phyloP scores from a whole-genome alignment of 2,329 filamentous ascomycete species.

The Fusarium bactridioides region DNA sequence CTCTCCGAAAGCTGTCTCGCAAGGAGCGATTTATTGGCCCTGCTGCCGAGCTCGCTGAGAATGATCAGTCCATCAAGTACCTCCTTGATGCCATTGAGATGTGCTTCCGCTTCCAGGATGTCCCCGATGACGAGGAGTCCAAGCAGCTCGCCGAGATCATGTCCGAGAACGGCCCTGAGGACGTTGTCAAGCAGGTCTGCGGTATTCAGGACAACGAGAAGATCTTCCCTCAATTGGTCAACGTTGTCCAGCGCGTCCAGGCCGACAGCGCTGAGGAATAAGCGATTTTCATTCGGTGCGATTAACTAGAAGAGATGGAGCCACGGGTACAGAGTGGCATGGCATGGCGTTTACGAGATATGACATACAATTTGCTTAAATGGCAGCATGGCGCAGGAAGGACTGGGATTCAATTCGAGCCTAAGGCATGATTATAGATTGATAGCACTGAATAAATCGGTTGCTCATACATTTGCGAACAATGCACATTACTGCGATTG shows the following conservation, averaged over 20 bases:
- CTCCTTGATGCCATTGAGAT: slow-evolving; percentile 88
- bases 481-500: background rate
- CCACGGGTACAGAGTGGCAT: slow-evolving; percentile 13
- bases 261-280: slow-evolving; percentile 60
- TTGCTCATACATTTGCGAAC: background rate
- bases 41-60: slow-evolving; percentile 86
- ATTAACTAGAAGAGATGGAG: slow-evolving; percentile 19
- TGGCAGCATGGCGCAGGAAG: slow-evolving; percentile 40
- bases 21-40: slow-evolving; percentile 97
- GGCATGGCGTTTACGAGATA: slow-evolving; percentile 40
- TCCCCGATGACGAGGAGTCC: slow-evolving; percentile 91
- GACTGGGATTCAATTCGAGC: slow-evolving; percentile 22
- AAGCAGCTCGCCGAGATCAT: slow-evolving; percentile 86
- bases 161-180: slow-evolving; percentile 73
- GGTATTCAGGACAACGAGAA: slow-evolving; percentile 80
- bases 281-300: slow-evolving; percentile 32
- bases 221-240: slow-evolving; percentile 77
- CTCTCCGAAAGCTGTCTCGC: slow-evolving; percentile 89
- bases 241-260: slow-evolving; percentile 86
- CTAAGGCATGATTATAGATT: slow-evolving; percentile 27
- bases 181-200: slow-evolving; percentile 81
- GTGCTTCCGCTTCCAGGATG: slow-evolving; percentile 94
- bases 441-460: slow-evolving; percentile 29
- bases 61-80: slow-evolving; percentile 73
- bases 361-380: slow-evolving; percentile 27